These are phyloP conservation scores for Zygosaccharomyces rouxii DNA, from an alignment of 805 yeast species.

Conservation along the genomic window DNA sequence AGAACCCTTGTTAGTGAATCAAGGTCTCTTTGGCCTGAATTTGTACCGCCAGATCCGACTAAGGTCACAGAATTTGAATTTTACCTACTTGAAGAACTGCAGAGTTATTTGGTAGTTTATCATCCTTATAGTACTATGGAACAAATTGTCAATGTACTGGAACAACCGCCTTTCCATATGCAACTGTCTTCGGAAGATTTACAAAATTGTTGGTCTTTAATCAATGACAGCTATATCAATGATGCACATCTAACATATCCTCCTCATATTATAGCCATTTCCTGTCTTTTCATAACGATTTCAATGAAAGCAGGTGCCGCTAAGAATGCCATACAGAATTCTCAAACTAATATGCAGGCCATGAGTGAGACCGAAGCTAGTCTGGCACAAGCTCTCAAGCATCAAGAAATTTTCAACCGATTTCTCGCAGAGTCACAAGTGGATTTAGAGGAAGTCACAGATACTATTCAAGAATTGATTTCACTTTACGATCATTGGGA, in stretches of 20 bases:
- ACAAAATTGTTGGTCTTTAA: slow-evolving; percentile 83
- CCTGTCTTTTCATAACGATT: slow-evolving; percentile 75
- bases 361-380: slow-evolving; percentile 7
- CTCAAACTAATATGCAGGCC: slow-evolving; percentile 3
- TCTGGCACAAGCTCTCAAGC: slow-evolving; percentile 6
- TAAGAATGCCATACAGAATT: slow-evolving; percentile 33
- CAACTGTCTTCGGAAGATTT: slow-evolving; percentile 57
- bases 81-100: slow-evolving; percentile 83
- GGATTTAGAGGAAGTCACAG: slow-evolving; percentile 71
- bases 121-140: slow-evolving; percentile 68
- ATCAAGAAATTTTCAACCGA: slow-evolving; percentile 22
- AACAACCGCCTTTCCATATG: slow-evolving; percentile 28
- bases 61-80: slow-evolving; percentile 94
- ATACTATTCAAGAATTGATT: slow-evolving; percentile 78
- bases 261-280: slow-evolving; percentile 82
- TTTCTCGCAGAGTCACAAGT: slow-evolving; percentile 75
- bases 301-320: slow-evolving; percentile 40
- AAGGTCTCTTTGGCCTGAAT: slow-evolving; percentile 89
- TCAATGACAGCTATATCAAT: slow-evolving; percentile 85
- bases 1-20: slow-evolving; percentile 80
- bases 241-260: slow-evolving; percentile 80
- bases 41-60: slow-evolving; percentile 84
- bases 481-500: slow-evolving; percentile 84
- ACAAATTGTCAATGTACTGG: slow-evolving; percentile 46
- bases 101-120: slow-evolving; percentile 63